Evolutionary conservation across 257 asterid species (phyloP), one percentile per base, ranked within the genome.

Genomic region (Primulina tabacum): DNA sequence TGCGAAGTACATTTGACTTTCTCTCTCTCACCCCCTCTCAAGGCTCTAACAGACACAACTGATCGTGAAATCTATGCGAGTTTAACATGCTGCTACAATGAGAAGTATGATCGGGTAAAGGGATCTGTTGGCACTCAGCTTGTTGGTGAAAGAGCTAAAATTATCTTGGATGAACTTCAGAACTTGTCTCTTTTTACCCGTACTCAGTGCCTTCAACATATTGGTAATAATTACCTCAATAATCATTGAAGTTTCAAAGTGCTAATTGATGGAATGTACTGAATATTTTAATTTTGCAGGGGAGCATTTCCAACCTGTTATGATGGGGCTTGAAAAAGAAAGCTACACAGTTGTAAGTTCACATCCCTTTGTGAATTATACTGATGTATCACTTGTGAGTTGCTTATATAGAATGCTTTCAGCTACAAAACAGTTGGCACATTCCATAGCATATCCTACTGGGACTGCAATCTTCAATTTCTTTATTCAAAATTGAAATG

Each of bases 41-140:
- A 94, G 99, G 97, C 99, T 64, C 82, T 94, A 63, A 77, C 73
- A 35, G 96, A 90, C 77, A 79, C 96, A 63, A 80, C 90, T 21
- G 99, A 94, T 84, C 96, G 71, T 70, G 97, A 94, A 80, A 89
- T 94, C 71, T 94, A 88, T 69, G 80, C 76, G 79, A 86, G 87
- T 70, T 83, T 94, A 77, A 86, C 97, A 63, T 86, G 92, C 85
- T 82, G 91, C 89, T 94, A 85, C 75, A 83, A 85, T 56, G 92
- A 86, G 75, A 84, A 79, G 65, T 69, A 78, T 65, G 97, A 94
- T 59, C 83, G 88, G 58, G 90, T 76, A 62, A 91, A 78, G 82
- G 99, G 99, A 76, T 81, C 90, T 65, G 99, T 94, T 77, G 96
- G 97, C 77, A 89, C 97, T 68, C 96, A 94, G 74, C 96, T 91